These are phyloP conservation scores for Talaromyces amestolkiae DNA, from an alignment of 2,329 filamentous ascomycete species.

Conservation along the genomic window DNA sequence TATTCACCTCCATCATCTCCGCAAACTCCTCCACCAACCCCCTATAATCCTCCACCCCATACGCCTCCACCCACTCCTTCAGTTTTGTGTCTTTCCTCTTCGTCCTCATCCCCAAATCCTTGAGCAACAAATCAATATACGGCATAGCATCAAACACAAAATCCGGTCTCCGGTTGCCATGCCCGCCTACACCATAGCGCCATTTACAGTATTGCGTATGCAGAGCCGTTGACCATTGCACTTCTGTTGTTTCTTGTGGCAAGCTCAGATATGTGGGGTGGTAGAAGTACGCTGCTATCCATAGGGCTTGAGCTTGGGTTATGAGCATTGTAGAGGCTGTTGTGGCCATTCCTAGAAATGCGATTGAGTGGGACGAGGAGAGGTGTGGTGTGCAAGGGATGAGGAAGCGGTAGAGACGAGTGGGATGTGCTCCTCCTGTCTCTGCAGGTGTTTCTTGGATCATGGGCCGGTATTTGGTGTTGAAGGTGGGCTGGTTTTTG, in stretches of 20 bases:
- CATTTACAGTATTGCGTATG: slow-evolving; percentile 67
- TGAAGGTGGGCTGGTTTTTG: slow-evolving; percentile 17
- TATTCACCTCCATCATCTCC: slow-evolving; percentile 2
- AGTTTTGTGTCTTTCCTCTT: slow-evolving; percentile 34
- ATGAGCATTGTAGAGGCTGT: slow-evolving; percentile 47
- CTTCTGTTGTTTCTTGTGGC: neutral
- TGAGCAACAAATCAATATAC: slow-evolving; percentile 67
- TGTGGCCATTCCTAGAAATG: slow-evolving; percentile 50
- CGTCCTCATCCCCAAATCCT: slow-evolving; percentile 61
- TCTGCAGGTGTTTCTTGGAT: neutral
- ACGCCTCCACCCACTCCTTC: slow-evolving; percentile 38
- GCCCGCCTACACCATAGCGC: slow-evolving; percentile 60
- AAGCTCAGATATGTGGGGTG: neutral
- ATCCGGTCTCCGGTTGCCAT: slow-evolving; percentile 54
- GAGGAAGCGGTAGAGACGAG: slow-evolving; percentile 48
- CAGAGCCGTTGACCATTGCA: slow-evolving; percentile 56
- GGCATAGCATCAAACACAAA: slow-evolving; percentile 75
- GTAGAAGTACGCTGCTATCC: slow-evolving; percentile 65
- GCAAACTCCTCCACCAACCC: slow-evolving; percentile 42
- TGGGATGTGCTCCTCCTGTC: slow-evolving; percentile 38
- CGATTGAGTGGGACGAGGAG: slow-evolving; percentile 41
- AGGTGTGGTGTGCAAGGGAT: slow-evolving; percentile 43
- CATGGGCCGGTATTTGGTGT: neutral
- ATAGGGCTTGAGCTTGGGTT: slow-evolving; percentile 55
- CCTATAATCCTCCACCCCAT: slow-evolving; percentile 41